Conservation (phyloP, 2,329 filamentous ascomycete species). For the Neoarthrinium moseri region DNA sequence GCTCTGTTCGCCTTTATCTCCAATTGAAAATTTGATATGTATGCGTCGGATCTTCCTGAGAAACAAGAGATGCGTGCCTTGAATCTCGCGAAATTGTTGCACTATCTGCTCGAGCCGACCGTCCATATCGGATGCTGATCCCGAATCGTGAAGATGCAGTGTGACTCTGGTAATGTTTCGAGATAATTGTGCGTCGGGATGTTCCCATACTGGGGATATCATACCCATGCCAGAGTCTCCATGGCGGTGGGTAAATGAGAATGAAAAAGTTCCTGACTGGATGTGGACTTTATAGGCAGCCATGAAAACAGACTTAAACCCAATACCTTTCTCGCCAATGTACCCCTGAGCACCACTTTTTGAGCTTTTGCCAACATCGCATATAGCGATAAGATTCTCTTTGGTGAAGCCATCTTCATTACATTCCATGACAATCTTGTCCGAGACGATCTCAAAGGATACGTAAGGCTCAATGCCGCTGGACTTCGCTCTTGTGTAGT, state of each 20-base stretch:
- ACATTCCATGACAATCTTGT: slow-evolving; percentile 43
- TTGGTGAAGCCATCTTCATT: slow-evolving; percentile 47
- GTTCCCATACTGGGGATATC: slow-evolving; percentile 43
- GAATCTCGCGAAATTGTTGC: slow-evolving; percentile 34
- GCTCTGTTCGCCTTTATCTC: slow-evolving; percentile 9
- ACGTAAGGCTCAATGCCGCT: slow-evolving; percentile 26
- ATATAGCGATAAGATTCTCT: slow-evolving; percentile 44
- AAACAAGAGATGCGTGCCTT: slow-evolving; percentile 40
- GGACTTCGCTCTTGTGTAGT: slow-evolving; percentile 27
- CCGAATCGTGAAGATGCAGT: slow-evolving; percentile 31
- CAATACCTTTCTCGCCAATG: slow-evolving; percentile 51
- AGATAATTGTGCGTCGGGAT: slow-evolving; percentile 14
- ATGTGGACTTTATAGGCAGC: slow-evolving; percentile 43
- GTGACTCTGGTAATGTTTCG: slow-evolving; percentile 34
- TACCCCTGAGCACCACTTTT: slow-evolving; percentile 40
- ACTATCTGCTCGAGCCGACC: slow-evolving; percentile 22
- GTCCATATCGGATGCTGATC: slow-evolving; percentile 13
- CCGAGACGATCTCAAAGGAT: slow-evolving; percentile 32
- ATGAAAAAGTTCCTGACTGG: slow-evolving; percentile 41
- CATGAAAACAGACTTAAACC: slow-evolving; percentile 52
- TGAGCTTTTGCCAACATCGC: slow-evolving; percentile 42
- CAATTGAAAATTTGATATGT: slow-evolving; percentile 26
- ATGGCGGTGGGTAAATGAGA: slow-evolving; percentile 37
- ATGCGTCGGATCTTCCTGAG: slow-evolving; percentile 36
- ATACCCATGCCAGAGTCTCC: slow-evolving; percentile 49